phyloP scores from a whole-genome alignment of 1,139 yeast species.

The Yamadazyma atmosphaerica region DNA sequence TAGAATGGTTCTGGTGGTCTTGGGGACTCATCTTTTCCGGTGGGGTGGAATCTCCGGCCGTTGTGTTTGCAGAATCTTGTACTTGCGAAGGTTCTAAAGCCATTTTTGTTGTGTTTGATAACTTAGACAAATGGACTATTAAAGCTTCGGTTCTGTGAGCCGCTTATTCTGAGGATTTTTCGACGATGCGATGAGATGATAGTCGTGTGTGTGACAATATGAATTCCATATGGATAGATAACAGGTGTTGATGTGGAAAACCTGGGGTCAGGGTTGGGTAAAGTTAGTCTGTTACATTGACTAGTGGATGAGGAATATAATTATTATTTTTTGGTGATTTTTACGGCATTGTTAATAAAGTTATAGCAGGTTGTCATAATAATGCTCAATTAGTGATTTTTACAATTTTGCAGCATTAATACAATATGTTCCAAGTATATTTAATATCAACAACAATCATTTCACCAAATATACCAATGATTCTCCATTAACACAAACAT shows the following conservation, averaged over 20 bases:
- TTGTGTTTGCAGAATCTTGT: no score
- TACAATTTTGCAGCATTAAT: background rate
- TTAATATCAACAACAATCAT: no score
- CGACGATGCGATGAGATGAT: slow-evolving; percentile 4
- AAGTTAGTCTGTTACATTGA: no score
- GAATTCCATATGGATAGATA: background rate
- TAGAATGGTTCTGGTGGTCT: background rate
- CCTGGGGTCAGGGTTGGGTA: no score
- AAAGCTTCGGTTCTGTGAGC: slow-evolving; percentile 1
- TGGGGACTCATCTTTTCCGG: background rate
- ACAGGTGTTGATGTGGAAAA: no score
- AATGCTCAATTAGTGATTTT: background rate
- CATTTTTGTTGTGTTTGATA: background rate
- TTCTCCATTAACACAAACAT: no score
- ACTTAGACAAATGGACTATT: no score
- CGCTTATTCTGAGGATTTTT: slow-evolving; percentile 4
- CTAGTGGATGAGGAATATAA: background rate
- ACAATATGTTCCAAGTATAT: no score
- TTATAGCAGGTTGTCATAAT: background rate
- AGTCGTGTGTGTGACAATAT: background rate
- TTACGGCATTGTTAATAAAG: background rate
- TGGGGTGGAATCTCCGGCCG: background rate
- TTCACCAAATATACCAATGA: no score
- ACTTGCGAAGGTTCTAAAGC: background rate
- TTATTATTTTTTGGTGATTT: background rate